Evolutionary conservation across 768 basidiomycete species (phyloP).

Genomic region (Termitomyces heimii): DNA sequence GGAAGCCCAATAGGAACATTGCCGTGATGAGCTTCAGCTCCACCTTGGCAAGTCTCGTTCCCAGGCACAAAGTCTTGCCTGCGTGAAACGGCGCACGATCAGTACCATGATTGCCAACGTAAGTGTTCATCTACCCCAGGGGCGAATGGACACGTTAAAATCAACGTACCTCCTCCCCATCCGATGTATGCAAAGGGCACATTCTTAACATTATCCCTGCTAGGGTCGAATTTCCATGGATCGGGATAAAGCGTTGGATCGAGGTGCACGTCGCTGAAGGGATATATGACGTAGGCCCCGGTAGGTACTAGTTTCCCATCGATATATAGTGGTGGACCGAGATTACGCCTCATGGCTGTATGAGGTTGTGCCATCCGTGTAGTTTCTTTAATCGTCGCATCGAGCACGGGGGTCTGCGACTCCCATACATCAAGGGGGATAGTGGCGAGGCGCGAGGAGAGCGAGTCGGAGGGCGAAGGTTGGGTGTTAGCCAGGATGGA

Average conservation of each 20-base stretch:
- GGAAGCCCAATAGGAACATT: constrained; percentile 61
- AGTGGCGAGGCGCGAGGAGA: constrained; percentile 43
- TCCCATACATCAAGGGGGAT: constrained; percentile 73
- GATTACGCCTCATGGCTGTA: constrained; percentile 74
- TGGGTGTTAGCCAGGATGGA: constrained; percentile 38
- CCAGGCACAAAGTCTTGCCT: constrained; percentile 71
- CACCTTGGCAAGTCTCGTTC: constrained; percentile 68
- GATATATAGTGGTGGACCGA: constrained; percentile 67
- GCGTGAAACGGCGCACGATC: constrained; percentile 8
- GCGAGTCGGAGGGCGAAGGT: constrained; percentile 20
- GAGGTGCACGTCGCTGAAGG: constrained; percentile 76
- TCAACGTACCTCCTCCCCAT: constrained; percentile 70
- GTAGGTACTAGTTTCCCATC: constrained; percentile 65
- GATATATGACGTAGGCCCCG: constrained; percentile 73
- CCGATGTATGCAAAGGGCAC: constrained; percentile 61
- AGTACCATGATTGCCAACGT: constrained; percentile 6
- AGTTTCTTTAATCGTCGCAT: constrained; percentile 71
- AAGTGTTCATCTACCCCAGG: constrained; percentile 2
- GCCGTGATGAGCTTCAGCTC: constrained; percentile 69
- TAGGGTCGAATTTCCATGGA: constrained; percentile 75
- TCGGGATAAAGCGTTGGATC: constrained; percentile 66
- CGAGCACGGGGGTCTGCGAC: constrained; percentile 59
- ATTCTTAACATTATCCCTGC: constrained; percentile 36
- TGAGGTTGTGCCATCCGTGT: constrained; percentile 76
- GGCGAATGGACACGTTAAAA: constrained; percentile 5